Evolutionary conservation across 2,329 filamentous ascomycete genomes (phyloP).

Genomic region (Bipolaris victoriae): DNA sequence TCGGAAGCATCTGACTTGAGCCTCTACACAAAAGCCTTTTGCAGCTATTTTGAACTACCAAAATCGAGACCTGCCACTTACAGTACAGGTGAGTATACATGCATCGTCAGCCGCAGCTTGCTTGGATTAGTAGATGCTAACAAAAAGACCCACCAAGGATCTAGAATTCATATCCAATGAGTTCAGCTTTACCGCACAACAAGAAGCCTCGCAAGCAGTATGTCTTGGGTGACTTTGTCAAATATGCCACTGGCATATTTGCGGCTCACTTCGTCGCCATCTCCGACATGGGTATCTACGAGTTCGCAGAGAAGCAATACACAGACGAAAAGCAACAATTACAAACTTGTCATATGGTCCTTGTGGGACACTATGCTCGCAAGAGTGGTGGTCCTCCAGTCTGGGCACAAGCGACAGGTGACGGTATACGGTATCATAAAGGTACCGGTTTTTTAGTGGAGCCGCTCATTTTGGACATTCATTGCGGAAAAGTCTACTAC

Average conservation of each 20-base stretch:
- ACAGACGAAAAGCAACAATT: background rate
- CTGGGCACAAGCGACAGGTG: constrained; percentile 5
- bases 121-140: background rate
- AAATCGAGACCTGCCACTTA: background rate
- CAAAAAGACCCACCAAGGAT: background rate
- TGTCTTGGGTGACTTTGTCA: background rate
- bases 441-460: background rate
- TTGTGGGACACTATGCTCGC: constrained; percentile 6
- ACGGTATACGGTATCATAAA: constrained; percentile 1
- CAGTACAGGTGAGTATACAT: background rate
- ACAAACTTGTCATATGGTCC: background rate
- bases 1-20: background rate
- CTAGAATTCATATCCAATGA: background rate
- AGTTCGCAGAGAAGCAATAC: background rate
- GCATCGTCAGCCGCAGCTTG: background rate
- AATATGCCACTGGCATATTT: background rate
- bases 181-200: background rate
- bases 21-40: background rate
- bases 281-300: background rate
- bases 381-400: constrained; percentile 3
- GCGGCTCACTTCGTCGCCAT: background rate
- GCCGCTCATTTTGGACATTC: background rate
- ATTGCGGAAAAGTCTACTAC: background rate
- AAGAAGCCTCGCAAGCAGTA: background rate
- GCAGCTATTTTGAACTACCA: background rate